Evolutionary conservation across 495 filamentous ascomycete species (phyloP).

Genomic region (Eremomyces bilateralis): DNA sequence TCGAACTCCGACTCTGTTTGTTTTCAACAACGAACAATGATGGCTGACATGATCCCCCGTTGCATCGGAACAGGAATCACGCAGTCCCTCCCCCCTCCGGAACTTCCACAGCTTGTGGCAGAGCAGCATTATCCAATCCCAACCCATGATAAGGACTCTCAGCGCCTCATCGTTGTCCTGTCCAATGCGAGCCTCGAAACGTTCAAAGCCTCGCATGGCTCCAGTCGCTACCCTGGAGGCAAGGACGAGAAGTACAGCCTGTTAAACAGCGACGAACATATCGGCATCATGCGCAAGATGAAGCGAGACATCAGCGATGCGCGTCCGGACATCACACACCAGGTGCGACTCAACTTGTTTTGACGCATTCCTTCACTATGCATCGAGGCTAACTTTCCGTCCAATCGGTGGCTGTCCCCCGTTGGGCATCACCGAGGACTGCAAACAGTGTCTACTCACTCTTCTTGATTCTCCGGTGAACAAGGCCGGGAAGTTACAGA

Average conservation of each 20-base stretch:
- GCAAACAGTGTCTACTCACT: slow-evolving; percentile 93
- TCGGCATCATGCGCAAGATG: slow-evolving; percentile 98
- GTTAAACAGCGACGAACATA: slow-evolving; percentile 96
- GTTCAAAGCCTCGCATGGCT: slow-evolving; percentile 61
- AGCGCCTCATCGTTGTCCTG: slow-evolving; percentile 83
- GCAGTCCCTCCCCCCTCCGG: slow-evolving; percentile 81
- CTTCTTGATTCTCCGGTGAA: slow-evolving; percentile 95
- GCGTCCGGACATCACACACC: slow-evolving; percentile 90
- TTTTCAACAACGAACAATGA: no score
- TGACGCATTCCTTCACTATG: no score
- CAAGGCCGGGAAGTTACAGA: slow-evolving; percentile 91
- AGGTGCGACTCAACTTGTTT: slow-evolving; percentile 35
- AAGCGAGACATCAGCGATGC: slow-evolving; percentile 96
- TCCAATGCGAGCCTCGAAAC: slow-evolving; percentile 96
- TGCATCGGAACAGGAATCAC: no score
- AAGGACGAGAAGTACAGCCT: slow-evolving; percentile 87
- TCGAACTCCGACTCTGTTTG: no score
- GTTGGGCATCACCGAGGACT: no score
- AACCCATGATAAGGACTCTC: slow-evolving; percentile 64
- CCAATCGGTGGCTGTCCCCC: no score
- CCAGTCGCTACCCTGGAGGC: slow-evolving; percentile 33
- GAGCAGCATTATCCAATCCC: slow-evolving; percentile 80
- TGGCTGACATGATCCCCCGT: no score
- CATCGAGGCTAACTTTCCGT: no score
- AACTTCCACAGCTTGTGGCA: slow-evolving; percentile 72